Evolutionary conservation across 2,329 filamentous ascomycete genomes (phyloP).

Genomic region (Microthyrium microscopicum): DNA sequence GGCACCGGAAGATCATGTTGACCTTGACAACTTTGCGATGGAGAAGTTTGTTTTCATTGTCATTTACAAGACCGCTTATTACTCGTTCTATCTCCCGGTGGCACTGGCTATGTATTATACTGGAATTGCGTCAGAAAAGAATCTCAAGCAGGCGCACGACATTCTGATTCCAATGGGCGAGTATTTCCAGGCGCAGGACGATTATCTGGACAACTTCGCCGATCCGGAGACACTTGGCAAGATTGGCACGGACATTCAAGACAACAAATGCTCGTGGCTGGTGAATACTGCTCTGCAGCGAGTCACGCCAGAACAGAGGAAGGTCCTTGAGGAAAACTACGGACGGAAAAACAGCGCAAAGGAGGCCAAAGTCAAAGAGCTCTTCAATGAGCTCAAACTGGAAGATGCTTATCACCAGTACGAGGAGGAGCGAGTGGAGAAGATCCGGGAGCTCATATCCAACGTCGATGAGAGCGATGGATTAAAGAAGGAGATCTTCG

Average conservation of each 20-base stretch:
- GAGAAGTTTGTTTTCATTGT: slow-evolving; percentile 97
- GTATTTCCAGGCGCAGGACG: slow-evolving; percentile 98
- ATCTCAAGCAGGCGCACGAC: slow-evolving; percentile 74
- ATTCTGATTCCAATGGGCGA: slow-evolving; percentile 95
- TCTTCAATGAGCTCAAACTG: slow-evolving; percentile 74
- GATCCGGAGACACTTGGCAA: slow-evolving; percentile 88
- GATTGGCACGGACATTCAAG: slow-evolving; percentile 96
- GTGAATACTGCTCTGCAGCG: slow-evolving; percentile 83
- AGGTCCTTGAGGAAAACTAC: slow-evolving; percentile 82
- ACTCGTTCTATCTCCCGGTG: slow-evolving; percentile 96
- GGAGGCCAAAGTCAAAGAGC: slow-evolving; percentile 73
- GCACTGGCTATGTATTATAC: slow-evolving; percentile 77
- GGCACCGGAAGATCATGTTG: slow-evolving; percentile 81
- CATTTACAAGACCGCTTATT: slow-evolving; percentile 98
- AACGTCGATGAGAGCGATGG: slow-evolving; percentile 73
- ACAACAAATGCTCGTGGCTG: slow-evolving; percentile 99
- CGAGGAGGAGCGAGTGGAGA: slow-evolving; percentile 72
- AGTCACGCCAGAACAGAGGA: slow-evolving; percentile 69
- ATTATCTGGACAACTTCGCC: slow-evolving; percentile 97
- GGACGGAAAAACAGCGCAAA: slow-evolving; percentile 73
- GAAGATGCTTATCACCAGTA: slow-evolving; percentile 73
- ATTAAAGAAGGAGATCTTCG: slow-evolving; percentile 78
- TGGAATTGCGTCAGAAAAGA: slow-evolving; percentile 68
- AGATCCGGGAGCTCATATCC: slow-evolving; percentile 59
- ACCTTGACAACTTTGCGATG: slow-evolving; percentile 89